phyloP scores from a whole-genome alignment of 257 asterid genomes.

The Forsythia viridissima region DNA sequence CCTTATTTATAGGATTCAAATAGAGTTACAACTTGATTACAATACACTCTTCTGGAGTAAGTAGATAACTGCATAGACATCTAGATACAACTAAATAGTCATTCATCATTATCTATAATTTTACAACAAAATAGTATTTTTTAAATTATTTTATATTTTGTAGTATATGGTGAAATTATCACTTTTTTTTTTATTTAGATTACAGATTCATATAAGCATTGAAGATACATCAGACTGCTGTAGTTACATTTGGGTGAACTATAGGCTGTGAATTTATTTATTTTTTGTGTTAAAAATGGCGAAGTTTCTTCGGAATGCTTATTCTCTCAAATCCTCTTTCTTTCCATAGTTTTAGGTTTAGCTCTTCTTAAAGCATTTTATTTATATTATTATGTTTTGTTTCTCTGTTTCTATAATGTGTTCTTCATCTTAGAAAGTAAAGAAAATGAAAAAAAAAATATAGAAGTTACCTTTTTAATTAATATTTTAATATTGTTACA shows the following conservation, averaged over 20 bases:
- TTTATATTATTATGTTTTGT: background rate
- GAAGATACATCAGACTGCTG: too few relatives aligned
- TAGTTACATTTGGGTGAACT: background rate
- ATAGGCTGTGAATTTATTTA: background rate
- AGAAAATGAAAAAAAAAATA: background rate
- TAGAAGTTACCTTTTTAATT: background rate
- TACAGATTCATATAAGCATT: too few relatives aligned
- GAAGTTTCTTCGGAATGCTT: conserved; percentile 28
- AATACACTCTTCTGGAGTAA: too few relatives aligned
- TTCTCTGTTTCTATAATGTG: background rate
- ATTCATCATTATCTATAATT: too few relatives aligned
- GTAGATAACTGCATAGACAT: too few relatives aligned
- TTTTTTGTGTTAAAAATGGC: conserved; percentile 24
- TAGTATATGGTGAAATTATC: too few relatives aligned
- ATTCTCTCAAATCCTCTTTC: conserved; percentile 25
- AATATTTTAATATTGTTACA: background rate
- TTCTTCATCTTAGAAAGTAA: background rate
- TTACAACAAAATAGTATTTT: too few relatives aligned
- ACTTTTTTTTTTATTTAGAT: too few relatives aligned
- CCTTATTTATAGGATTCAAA: too few relatives aligned
- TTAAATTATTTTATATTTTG: too few relatives aligned
- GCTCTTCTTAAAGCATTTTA: background rate
- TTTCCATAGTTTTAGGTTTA: conserved; percentile 20
- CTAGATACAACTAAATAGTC: too few relatives aligned
- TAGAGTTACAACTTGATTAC: too few relatives aligned